Percentiles rank a stretch among this genome's conserved stretches.
Conservation (phyloP, 768 basidiomycete species). For the Russula brevipes region DNA sequence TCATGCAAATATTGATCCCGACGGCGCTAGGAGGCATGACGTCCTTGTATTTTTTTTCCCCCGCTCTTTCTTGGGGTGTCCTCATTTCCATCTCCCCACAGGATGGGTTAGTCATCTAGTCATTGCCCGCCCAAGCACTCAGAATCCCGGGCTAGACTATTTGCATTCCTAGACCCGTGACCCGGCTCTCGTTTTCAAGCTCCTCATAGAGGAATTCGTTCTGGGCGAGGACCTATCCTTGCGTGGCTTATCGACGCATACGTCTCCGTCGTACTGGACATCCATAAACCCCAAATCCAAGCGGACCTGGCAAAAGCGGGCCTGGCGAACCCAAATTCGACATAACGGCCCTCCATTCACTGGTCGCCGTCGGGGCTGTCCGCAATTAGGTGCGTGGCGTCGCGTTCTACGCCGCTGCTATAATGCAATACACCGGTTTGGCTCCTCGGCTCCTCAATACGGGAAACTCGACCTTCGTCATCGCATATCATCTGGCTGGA, state of each 20-base stretch:
- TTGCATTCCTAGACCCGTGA: not conserved
- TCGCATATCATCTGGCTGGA: not conserved
- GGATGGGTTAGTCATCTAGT: conserved; percentile 39
- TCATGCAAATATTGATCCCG: conserved; percentile 65
- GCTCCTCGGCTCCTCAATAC: no score
- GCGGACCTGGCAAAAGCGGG: not conserved
- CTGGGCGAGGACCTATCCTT: not conserved
- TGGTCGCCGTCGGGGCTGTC: not conserved
- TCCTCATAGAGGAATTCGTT: not conserved
- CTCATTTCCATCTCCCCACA: conserved; percentile 6
- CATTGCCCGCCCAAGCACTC: conserved; percentile 38
- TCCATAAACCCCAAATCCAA: not conserved
- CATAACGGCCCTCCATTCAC: not conserved
- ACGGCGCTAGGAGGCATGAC: conserved; percentile 48
- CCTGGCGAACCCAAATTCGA: not conserved
- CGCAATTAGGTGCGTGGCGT: not conserved
- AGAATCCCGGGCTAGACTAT: conserved; percentile 11
- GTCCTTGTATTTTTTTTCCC: conserved; percentile 37
- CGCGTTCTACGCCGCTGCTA: not conserved
- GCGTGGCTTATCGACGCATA: not conserved
- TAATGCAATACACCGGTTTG: not conserved
- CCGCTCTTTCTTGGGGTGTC: not conserved
- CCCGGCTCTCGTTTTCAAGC: not conserved
- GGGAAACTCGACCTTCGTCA: not conserved
- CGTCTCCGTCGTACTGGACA: not conserved